Base-by-base conservation (phyloP, 1,284 basidiomycete genomes). In the Butyriboletus appendiculatus region DNA sequence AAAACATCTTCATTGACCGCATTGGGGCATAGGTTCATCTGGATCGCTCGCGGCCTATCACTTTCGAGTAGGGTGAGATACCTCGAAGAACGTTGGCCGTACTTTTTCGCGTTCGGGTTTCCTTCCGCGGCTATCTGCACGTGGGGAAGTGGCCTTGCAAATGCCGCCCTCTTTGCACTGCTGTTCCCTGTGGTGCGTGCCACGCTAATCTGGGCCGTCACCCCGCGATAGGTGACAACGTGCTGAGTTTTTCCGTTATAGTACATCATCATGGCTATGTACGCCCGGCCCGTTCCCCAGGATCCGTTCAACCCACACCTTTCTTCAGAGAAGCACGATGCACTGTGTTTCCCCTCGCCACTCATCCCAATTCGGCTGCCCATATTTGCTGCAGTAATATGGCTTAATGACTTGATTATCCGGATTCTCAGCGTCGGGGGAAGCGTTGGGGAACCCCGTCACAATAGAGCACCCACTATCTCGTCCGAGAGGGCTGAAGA, bases 61-160 rank as follows among this genome's bases (percentile, higher is more conserved):
- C 75, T 92, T 28, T 79, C 86, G 4, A 75, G 81, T 28, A 76
- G 91, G 45, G 82, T 93, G 46, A 74, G 86, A 48, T 81, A 89
- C 65, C 75, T 93, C 18, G 92, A 94, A 72, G 90, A 93, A 69
- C 81, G 90, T 44, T 94, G 91, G 91, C 81, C 87, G 2, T 94
- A 93, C 69, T 91, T 87, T 65, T 78, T 92, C 54, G 87, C 88
- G 8, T 94, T 92, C 58, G 92, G 91, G 80, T 55, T 90, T 12
- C 85, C 88, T 35, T 79, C 83, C 4, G 82, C 87, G 5, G 80
- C 78, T 4, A 72, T 88, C 32, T 92, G 89, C 66, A 86, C 79
- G 58, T 85, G 81, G 76, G 86, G 85, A 48, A 84, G 81, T 58
- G 79, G 81, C 44, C 79, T 92, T 32, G 87, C 89, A 15, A 92